Evolutionary conservation across 73 alveolate genomes (phyloP), one percentile per base, ranked within the genome.

Genomic region (Breviolum minutum): DNA sequence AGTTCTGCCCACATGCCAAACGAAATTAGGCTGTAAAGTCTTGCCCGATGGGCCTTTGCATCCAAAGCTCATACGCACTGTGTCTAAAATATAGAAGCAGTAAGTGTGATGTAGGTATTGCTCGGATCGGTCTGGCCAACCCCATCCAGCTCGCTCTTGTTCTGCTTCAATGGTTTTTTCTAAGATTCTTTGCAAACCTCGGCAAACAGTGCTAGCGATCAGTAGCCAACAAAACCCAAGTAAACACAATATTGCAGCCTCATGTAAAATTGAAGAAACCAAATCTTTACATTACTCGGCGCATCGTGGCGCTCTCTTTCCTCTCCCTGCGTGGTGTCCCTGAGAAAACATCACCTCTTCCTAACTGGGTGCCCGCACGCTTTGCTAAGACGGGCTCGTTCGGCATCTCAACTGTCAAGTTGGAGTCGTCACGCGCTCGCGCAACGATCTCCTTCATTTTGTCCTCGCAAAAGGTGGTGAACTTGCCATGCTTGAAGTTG

Each of bases 81-180:
- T 92, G 68, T 92, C 98, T 64, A 92, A 63, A 84, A 92, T 92
- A 68, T 92, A 92, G 90, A 92, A 92, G 90, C 98, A 73, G 62
- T 73, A 73, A 81, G 98, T 81, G 60, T 92, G 98, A 24, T 80
- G 98, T 64, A 92, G 68, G 90, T 92, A 92, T 12, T 13, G 10
- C 30, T 64, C 98, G 29, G 89, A 66, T n/a, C 98, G 29, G 17
- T 76, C 91, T 26, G 98, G 98, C 98, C 98, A 92, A 20, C 73
- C 98, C 98, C 98, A 92, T 29, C 91, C 98, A 30, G 61, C 87
- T 8, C 98, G 98, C 69, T 92, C 98, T 64, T 89, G 85, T 70
- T 90, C 97, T 7, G 97, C 97, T 61, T 90, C 97, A 61, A 90
- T 80, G 54, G 97, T 90, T 63, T 90, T 90, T 87, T 90, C 97